Evolutionary conservation across 163 green algal genomes (phyloP), one percentile per base, ranked within the genome.

Genomic region (Trebouxiophyceae sp.): DNA sequence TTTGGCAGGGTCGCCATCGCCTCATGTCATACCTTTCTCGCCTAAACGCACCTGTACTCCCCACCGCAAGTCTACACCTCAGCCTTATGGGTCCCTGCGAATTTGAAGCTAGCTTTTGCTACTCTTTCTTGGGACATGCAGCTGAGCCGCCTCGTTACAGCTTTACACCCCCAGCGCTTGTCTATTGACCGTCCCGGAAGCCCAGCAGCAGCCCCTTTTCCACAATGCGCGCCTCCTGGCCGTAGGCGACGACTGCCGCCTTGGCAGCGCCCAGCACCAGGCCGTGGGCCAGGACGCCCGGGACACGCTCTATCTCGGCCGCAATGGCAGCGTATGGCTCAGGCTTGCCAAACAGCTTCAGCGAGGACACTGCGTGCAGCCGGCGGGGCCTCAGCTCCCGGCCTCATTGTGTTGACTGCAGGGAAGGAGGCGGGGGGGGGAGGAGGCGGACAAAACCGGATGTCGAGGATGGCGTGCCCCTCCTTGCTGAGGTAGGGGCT

Each of bases 261-360:
- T 63, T 45, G 12, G 67, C 71, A 1, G 63, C 66, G 23, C 62
- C 55, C 6, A 78, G 29, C 62, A 88, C 65, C 33, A 89, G 65
- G 0, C 83, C 83, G 62, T 86, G 77, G 1, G 76, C 63, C 0
- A 88, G 44, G 24, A 89, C 73, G 1, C 83, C 83, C 27, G 54
- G 28, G 23, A 87, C 63, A 2, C 59, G 57, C 28, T 84, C 70
- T n/a, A 89, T 77, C 45, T 81, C 69, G 4, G 26, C 22, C 12
- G 60, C 65, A 33, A 88, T 80, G 24, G 67, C 26, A 0, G n/a
- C 33, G 29, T 85, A 85, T 19, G 66, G 33, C 33, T 57, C 57
- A 23, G 84, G 71, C 31, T 91, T 77, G 0, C 86, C 84, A 70
- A 80, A 74, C 33, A 90, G 70, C 72, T 86, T 87, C 23, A 91